Conservation (phyloP, 352 stramenopile genomes). For the Phytophthora foliorum region DNA sequence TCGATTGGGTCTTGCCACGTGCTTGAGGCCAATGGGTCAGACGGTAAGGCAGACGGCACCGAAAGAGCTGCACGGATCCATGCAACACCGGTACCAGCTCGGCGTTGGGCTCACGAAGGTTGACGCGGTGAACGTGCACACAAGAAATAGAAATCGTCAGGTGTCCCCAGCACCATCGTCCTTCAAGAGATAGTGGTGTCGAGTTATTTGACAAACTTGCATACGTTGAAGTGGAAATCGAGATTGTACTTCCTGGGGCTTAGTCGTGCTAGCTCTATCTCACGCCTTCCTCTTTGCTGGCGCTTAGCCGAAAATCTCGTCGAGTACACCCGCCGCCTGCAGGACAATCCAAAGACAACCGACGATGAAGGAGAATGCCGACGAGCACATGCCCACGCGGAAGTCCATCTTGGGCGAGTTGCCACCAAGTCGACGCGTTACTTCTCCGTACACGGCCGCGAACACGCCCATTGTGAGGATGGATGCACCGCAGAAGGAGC, state of each 20-base stretch:
- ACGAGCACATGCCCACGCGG: slow-evolving; percentile 57
- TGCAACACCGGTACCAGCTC: slow-evolving; percentile 1
- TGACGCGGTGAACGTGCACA: neutral
- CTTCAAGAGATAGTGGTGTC: neutral
- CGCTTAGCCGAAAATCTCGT: slow-evolving; percentile 55
- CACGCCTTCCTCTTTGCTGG: no score
- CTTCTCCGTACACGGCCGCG: slow-evolving; percentile 85
- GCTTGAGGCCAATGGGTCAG: neutral
- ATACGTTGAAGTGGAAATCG: no score
- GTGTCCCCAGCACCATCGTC: neutral
- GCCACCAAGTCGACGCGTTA: slow-evolving; percentile 45
- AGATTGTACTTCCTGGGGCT: slow-evolving; percentile 1
- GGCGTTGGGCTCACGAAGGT: neutral
- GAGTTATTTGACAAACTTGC: neutral
- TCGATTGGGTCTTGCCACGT: slow-evolving; percentile 2
- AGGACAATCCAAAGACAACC: slow-evolving; percentile 78
- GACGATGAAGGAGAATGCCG: slow-evolving; percentile 65
- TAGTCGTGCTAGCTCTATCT: neutral
- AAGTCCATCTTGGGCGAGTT: slow-evolving; percentile 49
- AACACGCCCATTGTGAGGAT: slow-evolving; percentile 91
- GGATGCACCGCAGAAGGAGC: slow-evolving; percentile 85
- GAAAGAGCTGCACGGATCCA: neutral
- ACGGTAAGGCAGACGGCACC: neutral
- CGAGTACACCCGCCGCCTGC: slow-evolving; percentile 58
- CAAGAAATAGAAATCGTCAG: neutral